Conservation (phyloP, 2,329 filamentous ascomycete genomes). For the Colletotrichum filicis region DNA sequence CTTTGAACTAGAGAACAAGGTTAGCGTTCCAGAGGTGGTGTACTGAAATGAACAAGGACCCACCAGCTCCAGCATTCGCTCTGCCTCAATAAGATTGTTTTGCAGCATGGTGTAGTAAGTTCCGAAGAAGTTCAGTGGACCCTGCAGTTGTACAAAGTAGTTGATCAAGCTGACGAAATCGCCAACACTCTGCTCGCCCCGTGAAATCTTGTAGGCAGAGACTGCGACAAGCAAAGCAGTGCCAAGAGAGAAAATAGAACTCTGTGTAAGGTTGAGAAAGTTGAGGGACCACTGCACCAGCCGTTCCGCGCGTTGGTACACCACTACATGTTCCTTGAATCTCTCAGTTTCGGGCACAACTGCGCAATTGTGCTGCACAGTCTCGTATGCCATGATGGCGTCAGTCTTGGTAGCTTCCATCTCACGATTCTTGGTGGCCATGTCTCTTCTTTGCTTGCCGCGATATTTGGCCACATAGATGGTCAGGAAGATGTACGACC, state of each 20-base stretch:
- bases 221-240: slow-evolving; percentile 70
- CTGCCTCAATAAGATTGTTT: slow-evolving; percentile 57
- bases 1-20: slow-evolving; percentile 48
- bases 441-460: slow-evolving; percentile 54
- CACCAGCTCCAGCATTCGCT: slow-evolving; percentile 56
- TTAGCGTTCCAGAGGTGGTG: slow-evolving; percentile 29
- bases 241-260: slow-evolving; percentile 71
- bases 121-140: slow-evolving; percentile 70
- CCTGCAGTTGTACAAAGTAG: slow-evolving; percentile 71
- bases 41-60: neutral
- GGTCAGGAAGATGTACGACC: slow-evolving; percentile 61
- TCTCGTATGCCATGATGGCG: slow-evolving; percentile 61
- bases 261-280: slow-evolving; percentile 70
- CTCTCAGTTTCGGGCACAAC: slow-evolving; percentile 67
- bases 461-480: slow-evolving; percentile 62
- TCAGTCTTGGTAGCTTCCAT: slow-evolving; percentile 56
- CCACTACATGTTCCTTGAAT: slow-evolving; percentile 65
- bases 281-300: slow-evolving; percentile 66
- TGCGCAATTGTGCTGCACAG: slow-evolving; percentile 74
- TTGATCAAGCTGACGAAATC: slow-evolving; percentile 67
- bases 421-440: slow-evolving; percentile 55
- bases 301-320: slow-evolving; percentile 68
- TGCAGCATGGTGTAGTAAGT: slow-evolving; percentile 59
- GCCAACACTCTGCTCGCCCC: slow-evolving; percentile 62
- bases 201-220: slow-evolving; percentile 71